Evolutionary conservation across 495 filamentous ascomycete species (phyloP), one percentile per base, ranked within the genome.

Genomic region (Pseudoneurospora amorphoporcata): DNA sequence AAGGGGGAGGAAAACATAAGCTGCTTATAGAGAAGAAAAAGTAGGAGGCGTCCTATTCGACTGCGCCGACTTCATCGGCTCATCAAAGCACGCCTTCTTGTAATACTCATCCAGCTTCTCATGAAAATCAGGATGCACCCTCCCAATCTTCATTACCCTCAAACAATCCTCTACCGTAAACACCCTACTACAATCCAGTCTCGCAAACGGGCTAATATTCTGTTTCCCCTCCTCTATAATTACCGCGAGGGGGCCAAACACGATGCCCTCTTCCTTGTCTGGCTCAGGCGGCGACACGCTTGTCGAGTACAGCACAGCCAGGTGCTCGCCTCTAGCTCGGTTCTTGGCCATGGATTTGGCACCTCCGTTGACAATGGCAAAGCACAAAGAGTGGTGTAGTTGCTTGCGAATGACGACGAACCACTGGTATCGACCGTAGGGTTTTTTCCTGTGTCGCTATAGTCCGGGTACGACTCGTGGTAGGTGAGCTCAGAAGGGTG

Each of bases 111-210:
- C 78, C 65, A 82, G 61, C 61, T 10, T 17, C 39, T 5, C 1
- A 29, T 80, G n/a, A 19, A 37, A 76, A 2, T 68, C 69, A 0
- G 77, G 73, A 45, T 82, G 78, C 29, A 82, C 75, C 39, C 79
- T 65, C 10, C 80, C 80, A 68, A 81, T 72, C 72, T 82, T 82
- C 72, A 77, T 72, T 0, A 80, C 77, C 65, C 38, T 68, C 61
- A 81, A 41, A 41, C 76, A 70, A 9, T 82, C 75, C 73, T 82
- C 78, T 32, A 82, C 79, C 2, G 80, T 82, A 53, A 79, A 82
- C 5, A 81, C 58, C 29, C 80, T 69, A 2, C 76, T 73, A 12
- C 76, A 79, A 65, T 82, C 80, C 23, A 82, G 65, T 37, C 80
- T 70, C 68, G 80, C 80, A n/a, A 75, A 10, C 2, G 80, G 80